Percentiles rank a stretch among this genome's conserved stretches.
Evolutionary conservation across 2,329 filamentous ascomycete genomes (phyloP).

Genomic region (Colletotrichum sp.): DNA sequence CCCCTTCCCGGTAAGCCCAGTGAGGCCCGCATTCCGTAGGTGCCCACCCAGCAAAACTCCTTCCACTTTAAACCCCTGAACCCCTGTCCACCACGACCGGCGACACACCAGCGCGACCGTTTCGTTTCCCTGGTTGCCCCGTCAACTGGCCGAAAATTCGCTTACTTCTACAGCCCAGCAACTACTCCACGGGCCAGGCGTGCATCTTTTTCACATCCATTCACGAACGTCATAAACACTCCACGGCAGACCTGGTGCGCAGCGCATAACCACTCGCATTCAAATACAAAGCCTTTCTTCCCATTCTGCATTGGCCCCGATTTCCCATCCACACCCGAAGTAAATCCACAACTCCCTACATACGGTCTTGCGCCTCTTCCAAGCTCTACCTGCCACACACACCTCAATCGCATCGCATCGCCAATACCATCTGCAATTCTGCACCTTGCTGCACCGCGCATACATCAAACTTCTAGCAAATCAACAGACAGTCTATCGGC

Average conservation of each 20-base stretch:
- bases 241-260: slow-evolving; percentile 4
- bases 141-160: slow-evolving; percentile 21
- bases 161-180: slow-evolving; percentile 22
- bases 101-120: background rate
- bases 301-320: slow-evolving; percentile 1
- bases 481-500: background rate
- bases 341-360: background rate
- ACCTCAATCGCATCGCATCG: background rate
- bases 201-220: slow-evolving; percentile 21
- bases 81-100: slow-evolving; percentile 3
- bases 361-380: background rate
- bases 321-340: background rate
- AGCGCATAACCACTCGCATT: background rate
- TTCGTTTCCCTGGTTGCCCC: slow-evolving; percentile 17
- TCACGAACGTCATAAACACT: slow-evolving; percentile 23
- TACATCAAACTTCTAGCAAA: background rate
- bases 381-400: background rate
- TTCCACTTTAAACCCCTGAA: slow-evolving; percentile 11
- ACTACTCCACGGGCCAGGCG: slow-evolving; percentile 11
- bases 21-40: background rate
- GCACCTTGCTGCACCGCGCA: background rate
- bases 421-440: background rate
- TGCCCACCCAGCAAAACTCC: background rate
- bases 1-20: background rate
- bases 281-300: slow-evolving; percentile 21